Percentiles rank a stretch among this genome's conserved stretches.
Conservation (phyloP, 106 monocot genomes). For the Phalaenopsis aphrodite region DNA sequence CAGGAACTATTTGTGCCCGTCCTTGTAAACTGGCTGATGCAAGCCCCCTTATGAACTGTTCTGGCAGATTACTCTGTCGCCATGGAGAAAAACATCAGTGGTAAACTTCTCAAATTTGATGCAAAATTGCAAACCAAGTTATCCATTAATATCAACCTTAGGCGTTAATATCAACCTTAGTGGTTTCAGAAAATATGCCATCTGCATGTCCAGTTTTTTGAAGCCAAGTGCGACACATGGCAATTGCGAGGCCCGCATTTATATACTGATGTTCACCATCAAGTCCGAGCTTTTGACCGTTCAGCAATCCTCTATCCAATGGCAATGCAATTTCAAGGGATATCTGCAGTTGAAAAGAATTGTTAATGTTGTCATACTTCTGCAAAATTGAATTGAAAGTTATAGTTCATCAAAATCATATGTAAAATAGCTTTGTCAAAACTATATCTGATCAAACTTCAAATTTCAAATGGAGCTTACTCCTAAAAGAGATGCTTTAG, state of each 20-base stretch:
- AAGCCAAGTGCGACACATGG: constrained; percentile 63
- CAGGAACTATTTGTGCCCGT: constrained; percentile 73
- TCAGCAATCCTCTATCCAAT: constrained; percentile 39
- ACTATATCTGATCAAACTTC: neutral
- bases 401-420: neutral
- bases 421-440: neutral
- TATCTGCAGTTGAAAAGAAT: constrained; percentile 28
- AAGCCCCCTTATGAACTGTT: constrained; percentile 68
- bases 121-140: neutral
- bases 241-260: constrained; percentile 87
- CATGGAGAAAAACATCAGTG: constrained; percentile 5
- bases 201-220: constrained; percentile 37
- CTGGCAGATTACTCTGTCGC: constrained; percentile 47
- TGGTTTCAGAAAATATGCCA: constrained; percentile 12
- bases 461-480: constrained; percentile 33
- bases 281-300: constrained; percentile 69
- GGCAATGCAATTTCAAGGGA: constrained; percentile 55
- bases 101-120: neutral
- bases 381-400: neutral
- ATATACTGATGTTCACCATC: constrained; percentile 82
- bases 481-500: constrained; percentile 61
- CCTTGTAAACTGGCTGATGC: constrained; percentile 53
- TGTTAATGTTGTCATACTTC: neutral
- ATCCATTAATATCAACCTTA: constrained; percentile 13
- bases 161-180: constrained; percentile 13